A percentile compares a stretch with the other conserved stretches of the same genome.
phyloP scores from a whole-genome alignment of 345 rosid genomes.

The Litchi chinensis region DNA sequence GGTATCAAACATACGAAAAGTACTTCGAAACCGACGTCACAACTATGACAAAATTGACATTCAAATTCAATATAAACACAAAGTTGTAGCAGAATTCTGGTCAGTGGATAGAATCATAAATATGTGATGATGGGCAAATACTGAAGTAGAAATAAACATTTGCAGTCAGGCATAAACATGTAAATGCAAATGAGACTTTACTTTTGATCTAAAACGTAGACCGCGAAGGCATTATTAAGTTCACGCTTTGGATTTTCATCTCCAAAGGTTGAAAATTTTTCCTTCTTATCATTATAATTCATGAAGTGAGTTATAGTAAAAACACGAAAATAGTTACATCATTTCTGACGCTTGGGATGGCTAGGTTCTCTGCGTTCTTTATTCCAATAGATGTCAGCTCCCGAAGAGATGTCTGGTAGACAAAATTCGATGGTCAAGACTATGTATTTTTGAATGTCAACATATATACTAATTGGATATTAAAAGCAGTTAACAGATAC shows the following conservation, averaged over 20 bases:
- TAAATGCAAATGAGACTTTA: no score
- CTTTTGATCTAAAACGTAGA: no score
- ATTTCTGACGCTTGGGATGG: slow-evolving; percentile 93
- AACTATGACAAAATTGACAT: background rate
- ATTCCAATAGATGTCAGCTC: slow-evolving; percentile 82
- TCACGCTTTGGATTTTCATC: background rate
- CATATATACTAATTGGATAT: background rate
- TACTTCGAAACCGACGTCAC: background rate
- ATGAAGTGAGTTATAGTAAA: no score
- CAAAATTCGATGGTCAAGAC: slow-evolving; percentile 4
- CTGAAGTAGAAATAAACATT: no score
- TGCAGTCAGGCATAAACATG: no score
- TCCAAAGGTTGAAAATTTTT: no score
- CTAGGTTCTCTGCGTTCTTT: slow-evolving; percentile 85
- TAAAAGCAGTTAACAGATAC: slow-evolving; percentile 14
- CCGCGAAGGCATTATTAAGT: background rate
- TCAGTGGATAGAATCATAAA: no score
- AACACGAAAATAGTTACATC: slow-evolving; percentile 55
- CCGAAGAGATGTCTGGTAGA: slow-evolving; percentile 72
- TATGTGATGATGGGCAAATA: no score
- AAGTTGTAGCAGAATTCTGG: no score
- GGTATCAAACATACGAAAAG: slow-evolving; percentile 33
- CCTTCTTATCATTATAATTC: no score
- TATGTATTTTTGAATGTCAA: background rate
- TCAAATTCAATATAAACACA: background rate